Conservation (phyloP, 768 basidiomycete genomes). For the Psilocybe tampanensis region DNA sequence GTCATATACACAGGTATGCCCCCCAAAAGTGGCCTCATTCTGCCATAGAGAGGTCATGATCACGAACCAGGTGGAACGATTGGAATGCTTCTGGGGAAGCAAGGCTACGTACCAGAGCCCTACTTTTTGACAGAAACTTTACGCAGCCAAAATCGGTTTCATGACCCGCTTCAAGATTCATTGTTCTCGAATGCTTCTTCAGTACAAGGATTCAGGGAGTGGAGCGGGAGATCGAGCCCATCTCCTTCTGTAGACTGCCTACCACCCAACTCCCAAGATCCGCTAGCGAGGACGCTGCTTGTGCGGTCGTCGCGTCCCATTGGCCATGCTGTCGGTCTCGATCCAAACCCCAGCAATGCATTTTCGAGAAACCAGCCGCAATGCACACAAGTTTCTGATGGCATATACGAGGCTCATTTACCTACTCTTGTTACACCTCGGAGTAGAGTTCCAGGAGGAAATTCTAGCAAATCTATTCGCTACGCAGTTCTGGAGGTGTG, state of each 20-base stretch:
- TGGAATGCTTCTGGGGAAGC: slow-evolving; percentile 79
- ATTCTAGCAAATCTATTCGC: slow-evolving; percentile 70
- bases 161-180: slow-evolving; percentile 88
- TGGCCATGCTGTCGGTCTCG: slow-evolving; percentile 42
- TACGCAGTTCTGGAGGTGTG: slow-evolving; percentile 84
- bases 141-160: slow-evolving; percentile 82
- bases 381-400: slow-evolving; percentile 55
- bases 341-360: slow-evolving; percentile 27
- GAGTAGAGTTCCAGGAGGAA: slow-evolving; percentile 60
- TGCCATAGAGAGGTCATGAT: not conserved
- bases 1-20: slow-evolving; percentile 73
- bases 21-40: not conserved
- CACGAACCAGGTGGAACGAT: slow-evolving; percentile 69
- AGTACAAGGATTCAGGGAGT: slow-evolving; percentile 78
- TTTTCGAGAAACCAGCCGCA: slow-evolving; percentile 33
- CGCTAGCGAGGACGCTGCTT: slow-evolving; percentile 39
- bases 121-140: slow-evolving; percentile 87
- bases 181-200: slow-evolving; percentile 81
- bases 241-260: slow-evolving; percentile 38
- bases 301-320: slow-evolving; percentile 78
- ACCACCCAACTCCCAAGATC: slow-evolving; percentile 26
- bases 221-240: slow-evolving; percentile 67
- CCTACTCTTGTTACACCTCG: slow-evolving; percentile 83
- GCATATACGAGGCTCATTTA: slow-evolving; percentile 71
- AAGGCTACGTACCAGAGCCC: slow-evolving; percentile 84